Conservation (phyloP, 208 protist species). For the Cochliopodium minus region DNA sequence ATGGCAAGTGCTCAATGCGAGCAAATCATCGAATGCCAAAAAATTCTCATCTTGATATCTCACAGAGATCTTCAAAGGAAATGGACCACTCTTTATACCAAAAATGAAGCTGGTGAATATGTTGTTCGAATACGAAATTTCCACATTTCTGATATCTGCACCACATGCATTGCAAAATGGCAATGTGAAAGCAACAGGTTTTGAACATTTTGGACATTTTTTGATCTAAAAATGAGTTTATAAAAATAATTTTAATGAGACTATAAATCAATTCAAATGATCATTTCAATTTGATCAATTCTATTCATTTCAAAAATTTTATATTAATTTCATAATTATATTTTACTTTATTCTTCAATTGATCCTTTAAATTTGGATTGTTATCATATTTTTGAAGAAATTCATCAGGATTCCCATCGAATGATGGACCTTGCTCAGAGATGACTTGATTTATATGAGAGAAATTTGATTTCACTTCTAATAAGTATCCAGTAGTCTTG, state of each 20-base stretch:
- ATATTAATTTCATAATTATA: no score
- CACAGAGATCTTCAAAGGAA: conserved; percentile 34
- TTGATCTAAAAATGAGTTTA: no score
- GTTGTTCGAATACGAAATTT: conserved; percentile 33
- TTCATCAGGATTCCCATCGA: neutral
- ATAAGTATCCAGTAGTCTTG: no score
- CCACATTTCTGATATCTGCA: conserved; percentile 14
- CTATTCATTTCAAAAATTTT: no score
- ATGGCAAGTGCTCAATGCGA: conserved; percentile 37
- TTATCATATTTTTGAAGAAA: neutral
- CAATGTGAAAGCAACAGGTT: conserved; percentile 40
- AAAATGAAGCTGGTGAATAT: conserved; percentile 41
- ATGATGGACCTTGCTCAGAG: no score
- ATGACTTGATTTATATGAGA: no score
- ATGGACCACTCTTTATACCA: conserved; percentile 25
- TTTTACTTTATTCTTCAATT: conserved; percentile 32
- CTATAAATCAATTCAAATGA: no score
- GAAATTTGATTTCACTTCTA: no score
- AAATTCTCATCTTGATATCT: conserved; percentile 20
- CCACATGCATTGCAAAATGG: conserved; percentile 36
- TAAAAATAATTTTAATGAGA: no score
- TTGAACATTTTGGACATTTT: conserved; percentile 35
- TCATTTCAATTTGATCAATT: no score
- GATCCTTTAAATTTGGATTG: neutral
- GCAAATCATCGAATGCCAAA: conserved; percentile 43